Conservation (phyloP, 768 basidiomycete genomes). For the Cantharellus anzutake region DNA sequence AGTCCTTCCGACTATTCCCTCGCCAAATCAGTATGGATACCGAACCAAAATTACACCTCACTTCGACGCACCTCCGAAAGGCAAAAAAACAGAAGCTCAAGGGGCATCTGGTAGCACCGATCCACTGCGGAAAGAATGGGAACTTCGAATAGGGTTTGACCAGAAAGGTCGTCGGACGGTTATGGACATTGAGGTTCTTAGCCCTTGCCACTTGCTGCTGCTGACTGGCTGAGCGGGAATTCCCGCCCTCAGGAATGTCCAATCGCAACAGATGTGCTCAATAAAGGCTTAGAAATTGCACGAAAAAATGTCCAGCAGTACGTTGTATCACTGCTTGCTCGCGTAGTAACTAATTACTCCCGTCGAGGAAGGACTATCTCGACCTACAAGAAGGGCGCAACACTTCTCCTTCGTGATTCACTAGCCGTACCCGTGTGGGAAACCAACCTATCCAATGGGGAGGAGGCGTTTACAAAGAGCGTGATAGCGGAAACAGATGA, state of each 20-base stretch:
- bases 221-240: slow-evolving; percentile 4
- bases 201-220: background rate
- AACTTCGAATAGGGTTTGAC: slow-evolving; percentile 85
- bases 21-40: slow-evolving; percentile 79
- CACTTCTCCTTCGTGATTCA: slow-evolving; percentile 80
- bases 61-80: slow-evolving; percentile 54
- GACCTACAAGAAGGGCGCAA: slow-evolving; percentile 73
- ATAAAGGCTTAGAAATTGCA: slow-evolving; percentile 39
- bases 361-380: slow-evolving; percentile 40
- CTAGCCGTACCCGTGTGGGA: slow-evolving; percentile 4
- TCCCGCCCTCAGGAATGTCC: slow-evolving; percentile 56
- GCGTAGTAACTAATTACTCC: too few relatives aligned
- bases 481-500: background rate
- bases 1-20: slow-evolving; percentile 59
- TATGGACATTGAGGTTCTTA: slow-evolving; percentile 74
- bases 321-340: slow-evolving; percentile 10
- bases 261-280: slow-evolving; percentile 69
- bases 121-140: slow-evolving; percentile 18
- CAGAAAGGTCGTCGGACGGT: slow-evolving; percentile 48
- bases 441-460: background rate
- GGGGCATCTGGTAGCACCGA: slow-evolving; percentile 3
- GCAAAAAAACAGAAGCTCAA: slow-evolving; percentile 15
- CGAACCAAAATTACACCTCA: slow-evolving; percentile 97
- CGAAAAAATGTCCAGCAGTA: slow-evolving; percentile 53
- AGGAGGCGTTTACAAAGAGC: background rate